These are phyloP conservation scores for Oryza meyeriana DNA, from an alignment of 176 grass and related monocot genomes.

Conservation along the genomic window DNA sequence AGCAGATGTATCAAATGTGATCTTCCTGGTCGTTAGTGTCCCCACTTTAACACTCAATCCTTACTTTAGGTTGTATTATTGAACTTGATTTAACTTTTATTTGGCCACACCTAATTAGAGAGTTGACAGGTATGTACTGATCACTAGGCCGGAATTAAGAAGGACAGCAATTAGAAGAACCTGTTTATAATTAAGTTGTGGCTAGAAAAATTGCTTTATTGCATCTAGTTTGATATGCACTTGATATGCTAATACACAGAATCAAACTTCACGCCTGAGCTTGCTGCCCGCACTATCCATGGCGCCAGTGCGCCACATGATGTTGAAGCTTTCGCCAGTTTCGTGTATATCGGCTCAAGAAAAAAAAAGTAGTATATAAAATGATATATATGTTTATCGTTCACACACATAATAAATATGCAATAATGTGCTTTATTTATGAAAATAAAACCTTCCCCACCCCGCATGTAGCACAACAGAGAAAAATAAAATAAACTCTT, in stretches of 20 bases:
- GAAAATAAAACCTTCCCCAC: neutral
- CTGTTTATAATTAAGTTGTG: neutral
- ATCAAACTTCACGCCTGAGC: neutral
- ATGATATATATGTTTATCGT: too few relatives aligned
- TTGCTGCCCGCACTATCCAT: neutral
- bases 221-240: neutral
- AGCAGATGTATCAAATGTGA: neutral
- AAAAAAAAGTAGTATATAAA: neutral
- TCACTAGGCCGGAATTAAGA: neutral
- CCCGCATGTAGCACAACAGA: too few relatives aligned
- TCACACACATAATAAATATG: neutral
- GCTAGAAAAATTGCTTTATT: neutral
- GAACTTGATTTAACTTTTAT: neutral
- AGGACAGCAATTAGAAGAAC: neutral
- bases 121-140: neutral
- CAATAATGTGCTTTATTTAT: neutral
- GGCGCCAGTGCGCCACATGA: neutral
- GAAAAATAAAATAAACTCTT: too few relatives aligned
- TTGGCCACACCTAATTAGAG: slow-evolving; percentile 2
- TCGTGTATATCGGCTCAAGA: neutral
- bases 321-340: neutral
- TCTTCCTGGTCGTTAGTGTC: neutral
- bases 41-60: neutral
- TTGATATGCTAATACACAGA: neutral
- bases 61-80: slow-evolving; percentile 27